These are phyloP conservation scores for Hyaloperonospora brassicae DNA, from an alignment of 352 stramenopile species.

Conservation along the genomic window DNA sequence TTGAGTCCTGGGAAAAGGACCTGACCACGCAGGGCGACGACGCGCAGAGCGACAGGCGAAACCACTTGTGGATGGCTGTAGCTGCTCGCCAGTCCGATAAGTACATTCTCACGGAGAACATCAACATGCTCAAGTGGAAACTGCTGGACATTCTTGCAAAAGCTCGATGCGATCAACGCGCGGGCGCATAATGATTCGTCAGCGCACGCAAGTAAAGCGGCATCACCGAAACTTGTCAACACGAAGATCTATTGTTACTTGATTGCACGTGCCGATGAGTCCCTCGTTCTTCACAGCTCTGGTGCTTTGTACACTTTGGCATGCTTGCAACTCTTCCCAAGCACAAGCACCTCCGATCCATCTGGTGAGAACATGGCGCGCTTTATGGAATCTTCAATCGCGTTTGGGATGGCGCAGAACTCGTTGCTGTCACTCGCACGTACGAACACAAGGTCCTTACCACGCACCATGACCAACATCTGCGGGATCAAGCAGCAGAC, in stretches of 20 bases:
- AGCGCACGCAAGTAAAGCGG: too few relatives aligned
- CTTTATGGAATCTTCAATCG: constrained; percentile 58
- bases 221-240: too few relatives aligned
- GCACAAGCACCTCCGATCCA: constrained; percentile 55
- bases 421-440: constrained; percentile 41
- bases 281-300: constrained; percentile 12
- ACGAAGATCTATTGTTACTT: too few relatives aligned
- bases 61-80: constrained; percentile 51
- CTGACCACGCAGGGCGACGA: constrained; percentile 15
- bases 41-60: constrained; percentile 17
- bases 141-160: constrained; percentile 47
- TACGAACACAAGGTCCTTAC: constrained; percentile 54
- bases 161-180: constrained; percentile 12
- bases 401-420: constrained; percentile 42
- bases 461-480: constrained; percentile 49
- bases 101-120: constrained; percentile 52
- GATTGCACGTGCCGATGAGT: too few relatives aligned
- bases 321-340: constrained; percentile 56
- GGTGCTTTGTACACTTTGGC: constrained; percentile 65
- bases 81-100: constrained; percentile 52
- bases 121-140: constrained; percentile 66
- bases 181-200: background rate
- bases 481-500: constrained; percentile 10
- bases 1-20: constrained; percentile 25
- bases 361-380: constrained; percentile 50